A percentile compares a stretch with the other conserved stretches of the same genome.
These are phyloP conservation scores for Sporisorium scitamineum DNA, from an alignment of 1,284 basidiomycete genomes.

Conservation along the genomic window DNA sequence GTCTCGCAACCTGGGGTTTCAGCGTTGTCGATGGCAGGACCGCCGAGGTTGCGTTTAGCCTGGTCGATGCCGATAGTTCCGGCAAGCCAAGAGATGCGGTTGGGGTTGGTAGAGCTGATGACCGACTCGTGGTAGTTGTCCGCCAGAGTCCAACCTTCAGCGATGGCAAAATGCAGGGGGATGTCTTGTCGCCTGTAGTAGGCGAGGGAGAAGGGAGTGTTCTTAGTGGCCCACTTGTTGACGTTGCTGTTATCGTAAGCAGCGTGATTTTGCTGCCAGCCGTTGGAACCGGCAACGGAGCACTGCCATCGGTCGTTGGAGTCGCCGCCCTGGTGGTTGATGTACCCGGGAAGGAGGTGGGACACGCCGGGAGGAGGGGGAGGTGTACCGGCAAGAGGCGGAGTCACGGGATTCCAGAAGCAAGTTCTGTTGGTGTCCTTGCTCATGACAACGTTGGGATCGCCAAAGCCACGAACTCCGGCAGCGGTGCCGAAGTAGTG, in stretches of 20 bases:
- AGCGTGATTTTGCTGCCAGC: slow-evolving; percentile 56
- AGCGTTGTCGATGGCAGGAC: slow-evolving; percentile 46
- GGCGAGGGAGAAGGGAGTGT: slow-evolving; percentile 58
- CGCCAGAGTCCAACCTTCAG: slow-evolving; percentile 55
- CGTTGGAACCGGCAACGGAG: slow-evolving; percentile 58
- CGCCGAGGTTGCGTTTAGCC: slow-evolving; percentile 22
- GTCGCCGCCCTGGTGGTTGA: slow-evolving; percentile 59
- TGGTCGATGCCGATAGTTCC: slow-evolving; percentile 29
- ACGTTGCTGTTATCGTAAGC: slow-evolving; percentile 57
- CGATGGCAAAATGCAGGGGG: slow-evolving; percentile 57
- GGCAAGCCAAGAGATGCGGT: slow-evolving; percentile 53
- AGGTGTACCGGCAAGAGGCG: neutral
- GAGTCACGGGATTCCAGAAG: slow-evolving; percentile 46
- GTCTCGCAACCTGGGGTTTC: slow-evolving; percentile 25
- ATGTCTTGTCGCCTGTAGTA: slow-evolving; percentile 58
- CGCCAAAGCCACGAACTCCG: slow-evolving; percentile 61
- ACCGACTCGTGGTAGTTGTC: slow-evolving; percentile 61
- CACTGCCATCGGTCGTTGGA: slow-evolving; percentile 53
- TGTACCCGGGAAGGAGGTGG: slow-evolving; percentile 56
- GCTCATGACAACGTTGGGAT: slow-evolving; percentile 59
- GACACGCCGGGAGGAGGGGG: slow-evolving; percentile 26
- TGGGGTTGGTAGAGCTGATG: slow-evolving; percentile 55
- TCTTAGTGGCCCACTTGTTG: slow-evolving; percentile 55
- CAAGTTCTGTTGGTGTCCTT: slow-evolving; percentile 49
- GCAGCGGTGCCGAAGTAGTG: slow-evolving; percentile 63